Conservation (phyloP, 2,329 filamentous ascomycete genomes). For the Hypoxylon sp. region DNA sequence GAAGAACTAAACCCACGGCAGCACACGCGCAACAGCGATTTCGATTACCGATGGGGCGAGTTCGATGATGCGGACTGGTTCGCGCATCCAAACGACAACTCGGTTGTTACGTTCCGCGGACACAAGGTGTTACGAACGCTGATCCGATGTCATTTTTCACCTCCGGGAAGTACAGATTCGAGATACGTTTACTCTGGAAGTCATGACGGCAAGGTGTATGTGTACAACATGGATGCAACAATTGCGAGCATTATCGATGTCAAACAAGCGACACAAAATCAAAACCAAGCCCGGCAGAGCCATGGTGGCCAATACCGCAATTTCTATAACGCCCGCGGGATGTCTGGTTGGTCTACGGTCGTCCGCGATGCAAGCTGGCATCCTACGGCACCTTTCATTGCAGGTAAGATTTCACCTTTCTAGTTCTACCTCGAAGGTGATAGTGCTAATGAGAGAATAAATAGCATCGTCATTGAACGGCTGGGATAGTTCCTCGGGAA, state of each 20-base stretch:
- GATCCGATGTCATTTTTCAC: conserved; percentile 95
- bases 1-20: conserved; percentile 63
- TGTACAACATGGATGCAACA: conserved; percentile 94
- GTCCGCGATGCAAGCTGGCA: conserved; percentile 93
- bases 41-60: conserved; percentile 76
- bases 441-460: too few species aligned
- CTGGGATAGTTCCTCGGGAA: conserved; percentile 75
- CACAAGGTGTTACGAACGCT: conserved; percentile 89
- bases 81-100: conserved; percentile 85
- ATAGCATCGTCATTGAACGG: conserved; percentile 85
- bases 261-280: conserved; percentile 51
- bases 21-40: conserved; percentile 64
- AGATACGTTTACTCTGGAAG: conserved; percentile 94
- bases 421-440: too few species aligned
- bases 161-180: conserved; percentile 83
- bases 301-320: conserved; percentile 61
- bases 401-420: conserved; percentile 56
- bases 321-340: conserved; percentile 63
- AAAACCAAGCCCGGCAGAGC: too few species aligned
- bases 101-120: conserved; percentile 90
- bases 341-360: conserved; percentile 74
- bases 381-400: conserved; percentile 82
- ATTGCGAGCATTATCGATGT: conserved; percentile 82
- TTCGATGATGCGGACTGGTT: conserved; percentile 74
- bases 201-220: conserved; percentile 85